Evolutionary conservation across 2,329 filamentous ascomycete genomes (phyloP), one percentile per base, ranked within the genome.

Genomic region (Grosmannia huntii): DNA sequence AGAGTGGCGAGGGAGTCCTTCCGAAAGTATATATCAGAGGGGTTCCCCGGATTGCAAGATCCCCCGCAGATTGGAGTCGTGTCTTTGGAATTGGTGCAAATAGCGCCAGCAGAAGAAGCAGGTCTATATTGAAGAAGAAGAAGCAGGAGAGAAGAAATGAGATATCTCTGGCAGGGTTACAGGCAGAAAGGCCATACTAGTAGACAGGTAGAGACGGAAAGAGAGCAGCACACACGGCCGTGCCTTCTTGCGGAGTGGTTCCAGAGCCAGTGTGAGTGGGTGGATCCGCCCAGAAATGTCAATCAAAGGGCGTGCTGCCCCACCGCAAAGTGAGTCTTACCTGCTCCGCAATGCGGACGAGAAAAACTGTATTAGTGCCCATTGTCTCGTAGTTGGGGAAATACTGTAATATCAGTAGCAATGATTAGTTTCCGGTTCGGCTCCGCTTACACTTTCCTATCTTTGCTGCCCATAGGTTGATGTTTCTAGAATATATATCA

Each of bases 231-330:
- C 21, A 36, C 25, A 12, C 49, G 46, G 21, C 12, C 44, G n/a
- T 9, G 16, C 49, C 25, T 53, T 49, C 46, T 23, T 49, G 46
- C 46, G 46, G 46, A 16, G 46, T 38, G 21, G 41, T 21, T n/a
- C 44, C 44, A 5, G 10, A 27, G 12, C 21, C 46, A 14, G 41
- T 7, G 41, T 7, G 41, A 46, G 50, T 5, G 38, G 27, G 53
- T 44, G 53, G 38, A 41, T 23, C 31, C 27, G 16, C 33, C n/a
- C 6, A 41, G 19, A 14, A 55, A 55, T 55, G 53, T 55, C 53
- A 55, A 55, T 19, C 27, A 10, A 55, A 55, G 53, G 53, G 53
- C 53, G 53, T 23, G 36, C n/a, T 7, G 53, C 28, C 53, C 53
- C 53, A 55, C 52, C n/a, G 19, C 6, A 27, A 46, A 9, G 14